Evolutionary conservation across 2,329 filamentous ascomycete species (phyloP), one percentile per base, ranked within the genome.

Genomic region (Phaeoacremonium minimum): DNA sequence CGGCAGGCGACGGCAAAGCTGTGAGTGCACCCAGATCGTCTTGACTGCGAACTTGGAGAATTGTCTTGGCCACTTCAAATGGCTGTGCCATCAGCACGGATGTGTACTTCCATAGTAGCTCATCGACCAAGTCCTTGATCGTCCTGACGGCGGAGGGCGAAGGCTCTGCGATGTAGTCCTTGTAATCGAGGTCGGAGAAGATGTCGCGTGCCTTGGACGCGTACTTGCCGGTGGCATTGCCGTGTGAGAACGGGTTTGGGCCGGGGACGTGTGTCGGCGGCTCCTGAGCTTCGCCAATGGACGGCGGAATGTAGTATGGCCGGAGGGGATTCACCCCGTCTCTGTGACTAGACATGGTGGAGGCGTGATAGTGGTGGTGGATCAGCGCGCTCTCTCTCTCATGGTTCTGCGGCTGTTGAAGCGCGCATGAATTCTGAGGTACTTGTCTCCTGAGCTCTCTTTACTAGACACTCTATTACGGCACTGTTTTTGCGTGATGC

Each of bases 21-120:
- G 47, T 49, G 30, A 63, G 39, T 2, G 54, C 55, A 32, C 66
- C 67, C 22, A 64, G 49, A 35, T 69, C 69, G 47, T 75, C 74
- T 50, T 81, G 76, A 44, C 61, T 64, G 46, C 73, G 79, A 35
- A 89, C 80, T 64, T 98, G 93, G 49, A 98, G 66, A 38, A 97
- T 78, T 12, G 84, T 93, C 73, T 96, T 97, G 54, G 91, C 89
- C 40, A 96, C 90, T 69, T 97, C 93, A 60, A 98, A 97, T 12
- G 93, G 93, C 64, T 98, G 93, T 36, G 88, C 85, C 57, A 95
- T 82, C 53, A 97, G 63, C 16, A 95, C 83, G 40, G 84, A 88
- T 12, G 83, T 85, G 65, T 98, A 98, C 57, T 93, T 91, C 82
- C 90, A 94, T 60, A 95, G 58, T 46, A 93, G 78, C 58, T 90